Conservation (phyloP, 257 asterid genomes). For the Marsdenia floribunda region DNA sequence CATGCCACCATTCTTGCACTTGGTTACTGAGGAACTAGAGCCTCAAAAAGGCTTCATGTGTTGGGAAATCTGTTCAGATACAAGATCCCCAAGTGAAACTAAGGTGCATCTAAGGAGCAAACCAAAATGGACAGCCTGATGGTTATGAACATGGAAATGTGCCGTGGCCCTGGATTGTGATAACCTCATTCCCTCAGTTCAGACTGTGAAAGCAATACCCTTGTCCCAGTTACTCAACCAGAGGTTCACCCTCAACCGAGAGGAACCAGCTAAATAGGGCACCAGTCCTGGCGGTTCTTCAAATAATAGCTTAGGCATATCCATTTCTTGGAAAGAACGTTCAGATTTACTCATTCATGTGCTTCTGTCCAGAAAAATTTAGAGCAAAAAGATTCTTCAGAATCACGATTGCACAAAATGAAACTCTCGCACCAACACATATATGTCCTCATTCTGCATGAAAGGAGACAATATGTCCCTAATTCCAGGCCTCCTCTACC, state of each 20-base stretch:
- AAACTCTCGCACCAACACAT: neutral
- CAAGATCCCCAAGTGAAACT: neutral
- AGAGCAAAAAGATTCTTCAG: neutral
- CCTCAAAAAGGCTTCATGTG: neutral
- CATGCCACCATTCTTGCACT: neutral
- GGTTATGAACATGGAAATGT: neutral
- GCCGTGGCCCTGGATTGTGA: neutral
- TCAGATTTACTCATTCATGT: neutral
- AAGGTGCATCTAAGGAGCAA: neutral
- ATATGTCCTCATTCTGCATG: neutral
- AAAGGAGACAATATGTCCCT: neutral
- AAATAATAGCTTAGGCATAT: neutral
- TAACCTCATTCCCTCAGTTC: slow-evolving; percentile 8
- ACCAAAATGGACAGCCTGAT: neutral
- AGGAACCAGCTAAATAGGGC: neutral
- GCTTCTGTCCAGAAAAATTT: neutral
- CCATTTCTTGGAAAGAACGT: neutral
- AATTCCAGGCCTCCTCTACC: neutral
- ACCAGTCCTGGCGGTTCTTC: no score
- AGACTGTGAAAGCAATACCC: slow-evolving; percentile 6
- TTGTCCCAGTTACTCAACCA: no score
- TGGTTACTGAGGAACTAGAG: neutral
- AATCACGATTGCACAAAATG: neutral
- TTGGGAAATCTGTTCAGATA: neutral
- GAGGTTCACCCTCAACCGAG: neutral